A percentile compares a stretch with the other conserved stretches of the same genome.
Evolutionary conservation across 2,329 filamentous ascomycete genomes (phyloP).

Genomic region (Exophiala lecanii-corni): DNA sequence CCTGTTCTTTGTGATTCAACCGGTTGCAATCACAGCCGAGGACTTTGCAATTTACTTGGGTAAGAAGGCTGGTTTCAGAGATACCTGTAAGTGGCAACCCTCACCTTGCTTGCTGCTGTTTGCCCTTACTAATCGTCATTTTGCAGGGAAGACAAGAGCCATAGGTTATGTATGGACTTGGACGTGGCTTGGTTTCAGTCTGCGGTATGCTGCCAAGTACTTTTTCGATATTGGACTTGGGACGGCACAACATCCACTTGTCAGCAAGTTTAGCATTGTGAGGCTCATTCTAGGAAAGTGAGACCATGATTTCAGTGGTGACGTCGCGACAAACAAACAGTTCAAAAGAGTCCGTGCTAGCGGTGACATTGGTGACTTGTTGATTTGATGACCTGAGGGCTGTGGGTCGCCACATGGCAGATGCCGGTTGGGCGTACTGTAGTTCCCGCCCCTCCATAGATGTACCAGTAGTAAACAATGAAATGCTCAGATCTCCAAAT

Average conservation of each 20-base stretch:
- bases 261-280: slow-evolving; percentile 17
- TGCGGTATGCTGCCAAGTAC: slow-evolving; percentile 15
- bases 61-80: slow-evolving; percentile 9
- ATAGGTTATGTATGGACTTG: slow-evolving; percentile 18
- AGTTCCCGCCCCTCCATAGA: background rate
- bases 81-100: slow-evolving; percentile 12
- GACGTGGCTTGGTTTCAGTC: slow-evolving; percentile 16
- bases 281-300: slow-evolving; percentile 13
- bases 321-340: too few species aligned
- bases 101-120: background rate
- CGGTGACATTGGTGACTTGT: slow-evolving; percentile 1
- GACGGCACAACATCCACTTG: slow-evolving; percentile 13
- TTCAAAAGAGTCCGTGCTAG: slow-evolving; percentile 7
- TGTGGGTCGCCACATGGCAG: slow-evolving; percentile 11
- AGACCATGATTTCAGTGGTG: background rate
- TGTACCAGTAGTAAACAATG: slow-evolving; percentile 15
- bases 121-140: background rate
- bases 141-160: slow-evolving; percentile 13
- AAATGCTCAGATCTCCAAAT: too few species aligned
- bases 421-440: slow-evolving; percentile 6
- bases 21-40: slow-evolving; percentile 17
- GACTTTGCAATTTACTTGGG: slow-evolving; percentile 16
- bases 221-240: slow-evolving; percentile 13
- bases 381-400: background rate
- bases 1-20: slow-evolving; percentile 20